Conservation (phyloP, 2,329 filamentous ascomycete genomes). For the Coniochaeta prunicola region DNA sequence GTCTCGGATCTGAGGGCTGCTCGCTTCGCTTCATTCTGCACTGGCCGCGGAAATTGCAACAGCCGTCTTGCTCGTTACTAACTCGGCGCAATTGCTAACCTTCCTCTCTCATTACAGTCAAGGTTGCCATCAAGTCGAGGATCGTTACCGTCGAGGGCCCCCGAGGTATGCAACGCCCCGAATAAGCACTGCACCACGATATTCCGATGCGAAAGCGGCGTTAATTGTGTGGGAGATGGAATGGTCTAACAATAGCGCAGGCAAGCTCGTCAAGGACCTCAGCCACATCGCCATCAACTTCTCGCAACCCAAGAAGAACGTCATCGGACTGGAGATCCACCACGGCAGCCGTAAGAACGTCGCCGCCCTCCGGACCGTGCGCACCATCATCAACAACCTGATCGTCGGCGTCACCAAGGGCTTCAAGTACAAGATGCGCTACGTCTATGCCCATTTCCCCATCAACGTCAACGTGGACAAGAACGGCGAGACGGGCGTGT, state of each 20-base stretch:
- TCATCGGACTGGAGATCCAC: constrained; percentile 97
- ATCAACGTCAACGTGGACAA: constrained; percentile 99
- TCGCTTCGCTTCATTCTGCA: neutral
- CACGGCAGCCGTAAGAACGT: constrained; percentile 97
- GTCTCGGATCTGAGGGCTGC: neutral
- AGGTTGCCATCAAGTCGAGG: constrained; percentile 94
- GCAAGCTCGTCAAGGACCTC: constrained; percentile 96
- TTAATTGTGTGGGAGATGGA: neutral
- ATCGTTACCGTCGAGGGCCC: constrained; percentile 95
- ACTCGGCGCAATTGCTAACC: constrained; percentile 16
- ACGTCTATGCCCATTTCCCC: constrained; percentile 99
- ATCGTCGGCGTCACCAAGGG: constrained; percentile 98
- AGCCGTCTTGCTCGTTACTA: neutral
- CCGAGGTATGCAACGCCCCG: constrained; percentile 54
- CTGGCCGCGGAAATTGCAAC: neutral
- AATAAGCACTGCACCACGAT: neutral
- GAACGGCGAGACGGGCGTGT: constrained; percentile 82
- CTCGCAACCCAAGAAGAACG: constrained; percentile 73
- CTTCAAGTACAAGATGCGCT: constrained; percentile 99
- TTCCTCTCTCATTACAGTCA: constrained; percentile 59
- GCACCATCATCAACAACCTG: constrained; percentile 97
- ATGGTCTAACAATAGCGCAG: constrained; percentile 35
- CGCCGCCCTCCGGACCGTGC: constrained; percentile 95
- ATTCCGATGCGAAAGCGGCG: neutral
- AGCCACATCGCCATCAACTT: constrained; percentile 96